A percentile compares a stretch with the other conserved stretches of the same genome.
phyloP scores from a whole-genome alignment of 192 early-diverging fungal genomes.

The Mortierella alpina region DNA sequence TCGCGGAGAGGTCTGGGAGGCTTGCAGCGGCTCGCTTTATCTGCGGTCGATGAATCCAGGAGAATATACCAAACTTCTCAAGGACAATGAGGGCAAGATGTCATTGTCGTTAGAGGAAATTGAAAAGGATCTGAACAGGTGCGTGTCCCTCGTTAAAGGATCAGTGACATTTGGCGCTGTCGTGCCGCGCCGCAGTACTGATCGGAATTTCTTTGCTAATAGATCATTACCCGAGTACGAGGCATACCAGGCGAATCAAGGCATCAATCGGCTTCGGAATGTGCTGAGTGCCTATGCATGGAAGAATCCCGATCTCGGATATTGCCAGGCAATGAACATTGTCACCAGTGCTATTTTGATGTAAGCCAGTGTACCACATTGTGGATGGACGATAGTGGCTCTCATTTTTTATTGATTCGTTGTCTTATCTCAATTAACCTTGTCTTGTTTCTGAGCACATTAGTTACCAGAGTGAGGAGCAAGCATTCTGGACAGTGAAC shows the following conservation, averaged over 20 bases:
- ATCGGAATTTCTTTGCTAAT: not conserved
- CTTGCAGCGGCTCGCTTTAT: constrained; percentile 88
- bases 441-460: not conserved
- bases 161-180: not conserved
- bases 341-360: constrained; percentile 94
- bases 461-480: constrained; percentile 93
- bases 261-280: constrained; percentile 92
- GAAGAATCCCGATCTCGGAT: constrained; percentile 93
- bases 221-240: constrained; percentile 94
- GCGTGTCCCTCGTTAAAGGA: not conserved
- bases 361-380: constrained; percentile 29
- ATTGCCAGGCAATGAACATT: constrained; percentile 99
- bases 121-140: constrained; percentile 94
- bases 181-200: not conserved
- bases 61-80: constrained; percentile 80
- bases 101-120: constrained; percentile 92
- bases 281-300: constrained; percentile 90
- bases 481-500: constrained; percentile 95
- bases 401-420: not conserved
- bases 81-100: constrained; percentile 74
- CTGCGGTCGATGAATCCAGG: constrained; percentile 88
- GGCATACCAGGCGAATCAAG: constrained; percentile 91
- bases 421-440: not conserved
- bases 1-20: constrained; percentile 95
- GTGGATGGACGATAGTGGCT: not conserved